These are phyloP conservation scores for Tubosaeta sp. DNA, from an alignment of 768 basidiomycete species.

Conservation along the genomic window DNA sequence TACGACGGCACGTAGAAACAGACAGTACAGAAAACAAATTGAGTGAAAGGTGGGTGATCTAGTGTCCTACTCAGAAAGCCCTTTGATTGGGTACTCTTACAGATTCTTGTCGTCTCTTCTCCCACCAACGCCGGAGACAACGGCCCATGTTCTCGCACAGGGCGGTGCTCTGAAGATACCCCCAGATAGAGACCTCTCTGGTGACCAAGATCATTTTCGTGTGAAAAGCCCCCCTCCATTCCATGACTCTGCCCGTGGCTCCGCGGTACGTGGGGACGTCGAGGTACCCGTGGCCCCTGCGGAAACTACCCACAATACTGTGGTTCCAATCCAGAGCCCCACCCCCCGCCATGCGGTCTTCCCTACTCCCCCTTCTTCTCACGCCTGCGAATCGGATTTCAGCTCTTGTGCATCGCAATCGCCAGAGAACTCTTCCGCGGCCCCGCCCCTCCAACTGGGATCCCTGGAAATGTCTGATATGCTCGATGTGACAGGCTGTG, in stretches of 20 bases:
- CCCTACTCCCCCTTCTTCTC: constrained; percentile 21
- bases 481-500: constrained; percentile 4
- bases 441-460: constrained; percentile 7
- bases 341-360: constrained; percentile 7
- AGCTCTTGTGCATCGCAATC: constrained; percentile 28
- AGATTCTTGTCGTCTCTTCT: constrained; percentile 68
- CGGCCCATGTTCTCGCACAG: constrained; percentile 63
- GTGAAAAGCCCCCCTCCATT: not conserved
- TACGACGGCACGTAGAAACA: constrained; percentile 73
- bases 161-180: constrained; percentile 42
- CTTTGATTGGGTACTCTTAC: not conserved
- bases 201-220: not conserved
- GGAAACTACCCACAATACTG: constrained; percentile 4
- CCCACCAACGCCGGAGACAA: constrained; percentile 67
- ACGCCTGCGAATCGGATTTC: constrained; percentile 12
- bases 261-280: not conserved
- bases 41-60: constrained; percentile 14
- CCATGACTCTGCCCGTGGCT: not conserved
- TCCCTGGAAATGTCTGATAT: not conserved
- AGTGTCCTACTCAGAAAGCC: not conserved
- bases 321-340: constrained; percentile 18
- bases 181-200: not conserved
- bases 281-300: not conserved
- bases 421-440: constrained; percentile 16
- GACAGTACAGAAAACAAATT: constrained; percentile 41